Evolutionary conservation across 2,329 filamentous ascomycete species (phyloP).

Genomic region (Calycina herbarum): DNA sequence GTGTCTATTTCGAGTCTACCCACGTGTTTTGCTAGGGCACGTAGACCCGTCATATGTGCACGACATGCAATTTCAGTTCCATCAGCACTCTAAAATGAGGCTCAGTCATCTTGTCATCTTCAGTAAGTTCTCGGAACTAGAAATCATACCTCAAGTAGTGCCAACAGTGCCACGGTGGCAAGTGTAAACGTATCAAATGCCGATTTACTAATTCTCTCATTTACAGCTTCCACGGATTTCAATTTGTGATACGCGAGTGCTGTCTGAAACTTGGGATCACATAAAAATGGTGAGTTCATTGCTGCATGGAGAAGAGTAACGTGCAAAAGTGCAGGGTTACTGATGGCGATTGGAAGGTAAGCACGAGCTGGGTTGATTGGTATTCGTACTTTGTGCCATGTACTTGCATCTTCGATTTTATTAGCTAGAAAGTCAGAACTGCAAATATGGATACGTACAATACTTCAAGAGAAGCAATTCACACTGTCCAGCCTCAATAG

Average conservation of each 20-base stretch:
- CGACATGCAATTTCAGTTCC: not conserved
- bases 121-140: not conserved
- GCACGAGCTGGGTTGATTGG: not conserved
- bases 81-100: not conserved
- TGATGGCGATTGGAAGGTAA: slow-evolving; percentile 1
- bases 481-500: not conserved
- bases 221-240: not conserved
- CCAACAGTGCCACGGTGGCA: not conserved
- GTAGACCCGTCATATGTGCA: not conserved
- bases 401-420: not conserved
- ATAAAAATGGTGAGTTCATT: not conserved
- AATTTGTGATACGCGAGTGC: not conserved
- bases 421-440: not conserved
- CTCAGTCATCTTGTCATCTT: not conserved
- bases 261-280: slow-evolving; percentile 3
- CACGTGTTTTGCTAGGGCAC: not conserved
- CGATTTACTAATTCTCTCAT: not conserved
- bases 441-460: not conserved
- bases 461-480: slow-evolving; percentile 2
- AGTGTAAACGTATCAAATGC: not conserved
- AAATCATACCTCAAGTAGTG: slow-evolving; percentile 3
- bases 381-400: slow-evolving; percentile 7
- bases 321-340: not conserved
- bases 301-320: not conserved
- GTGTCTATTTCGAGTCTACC: not conserved